Evolutionary conservation across 2,329 filamentous ascomycete genomes (phyloP), one percentile per base, ranked within the genome.

Genomic region (Aureobasidium sp.): DNA sequence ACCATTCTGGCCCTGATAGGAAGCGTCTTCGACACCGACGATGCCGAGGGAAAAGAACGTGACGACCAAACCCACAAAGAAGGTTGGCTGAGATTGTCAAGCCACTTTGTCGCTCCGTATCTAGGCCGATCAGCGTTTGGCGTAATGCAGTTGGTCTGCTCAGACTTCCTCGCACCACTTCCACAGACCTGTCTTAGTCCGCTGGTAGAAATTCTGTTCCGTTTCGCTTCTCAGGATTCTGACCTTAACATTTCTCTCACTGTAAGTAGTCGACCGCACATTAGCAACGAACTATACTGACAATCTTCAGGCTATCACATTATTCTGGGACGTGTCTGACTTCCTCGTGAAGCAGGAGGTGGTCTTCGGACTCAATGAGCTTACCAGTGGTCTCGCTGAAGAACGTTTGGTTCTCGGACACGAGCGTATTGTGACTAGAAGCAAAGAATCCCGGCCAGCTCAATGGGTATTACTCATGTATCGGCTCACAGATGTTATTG

Each of bases 161-260:
- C 94, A 0, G 94, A 99, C 73, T 99, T 99, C 70, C 77, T 99
- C 37, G 82, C 86, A 15, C 86, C 89, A 7, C 72, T 81, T n/a
- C 78, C 81, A 87, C 62, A 89, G 84, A 49, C 85, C 84, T 72
- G 83, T 79, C 55, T 97, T 83, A 77, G 90, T 88, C 73, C 81
- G 87, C 82, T 99, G 17, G 86, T 97, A 64, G 89, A 96, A 76
- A 91, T 92, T 12, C 82, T 99, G 25, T 90, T 91, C 70, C 87
- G 88, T 66, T 99, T 97, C 74, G 91, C 90, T 68, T 88, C 87
- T 0, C 94, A 99, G 73, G 83, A 87, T 66, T 90, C 96, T 67
- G 94, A 99, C 70, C 81, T 99, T 41, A 99, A 99, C 68, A 95
- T 97, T 69, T 93, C 93, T 0, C 79, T 99, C 29, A 97, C 94